Percentiles rank a stretch among this genome's conserved stretches.
Evolutionary conservation across 2,329 filamentous ascomycete genomes (phyloP).

Genomic region (Fusarium globosum): DNA sequence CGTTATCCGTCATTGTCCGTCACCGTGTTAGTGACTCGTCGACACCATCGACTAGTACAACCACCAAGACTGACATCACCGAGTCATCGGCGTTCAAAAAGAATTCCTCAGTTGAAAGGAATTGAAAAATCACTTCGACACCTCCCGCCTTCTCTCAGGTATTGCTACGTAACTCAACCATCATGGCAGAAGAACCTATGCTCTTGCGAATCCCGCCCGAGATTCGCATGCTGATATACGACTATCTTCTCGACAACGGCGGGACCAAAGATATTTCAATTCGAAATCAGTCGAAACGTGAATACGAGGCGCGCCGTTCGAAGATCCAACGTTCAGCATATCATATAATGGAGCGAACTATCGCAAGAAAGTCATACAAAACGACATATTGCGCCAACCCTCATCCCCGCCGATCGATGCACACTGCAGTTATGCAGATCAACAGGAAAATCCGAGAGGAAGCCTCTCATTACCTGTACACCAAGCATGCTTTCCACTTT

Average conservation of each 20-base stretch:
- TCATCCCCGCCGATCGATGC: constrained; percentile 46
- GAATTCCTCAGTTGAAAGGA: not conserved
- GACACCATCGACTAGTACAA: constrained; percentile 18
- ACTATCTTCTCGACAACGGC: constrained; percentile 56
- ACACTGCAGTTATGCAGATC: constrained; percentile 59
- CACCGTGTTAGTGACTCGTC: constrained; percentile 17
- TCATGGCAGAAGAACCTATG: constrained; percentile 38
- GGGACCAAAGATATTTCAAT: constrained; percentile 54
- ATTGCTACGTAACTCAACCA: not conserved
- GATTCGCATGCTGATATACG: constrained; percentile 57
- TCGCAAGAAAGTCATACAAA: constrained; percentile 55
- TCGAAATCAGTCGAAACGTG: constrained; percentile 50
- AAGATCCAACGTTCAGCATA: constrained; percentile 51
- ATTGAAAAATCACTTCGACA: not conserved
- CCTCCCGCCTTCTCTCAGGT: not conserved
- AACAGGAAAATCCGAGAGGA: constrained; percentile 64
- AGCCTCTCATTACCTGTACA: constrained; percentile 66
- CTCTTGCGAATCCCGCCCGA: constrained; percentile 54
- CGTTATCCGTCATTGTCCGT: constrained; percentile 19
- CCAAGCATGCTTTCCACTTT: constrained; percentile 68
- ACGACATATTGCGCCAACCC: constrained; percentile 63
- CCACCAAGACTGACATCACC: constrained; percentile 22
- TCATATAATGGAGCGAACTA: constrained; percentile 53
- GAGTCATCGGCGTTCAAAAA: constrained; percentile 5
- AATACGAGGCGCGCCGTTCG: constrained; percentile 34